Evolutionary conservation across 352 stramenopile species (phyloP), one percentile per base, ranked within the genome.

Genomic region (Phytophthora idaei): DNA sequence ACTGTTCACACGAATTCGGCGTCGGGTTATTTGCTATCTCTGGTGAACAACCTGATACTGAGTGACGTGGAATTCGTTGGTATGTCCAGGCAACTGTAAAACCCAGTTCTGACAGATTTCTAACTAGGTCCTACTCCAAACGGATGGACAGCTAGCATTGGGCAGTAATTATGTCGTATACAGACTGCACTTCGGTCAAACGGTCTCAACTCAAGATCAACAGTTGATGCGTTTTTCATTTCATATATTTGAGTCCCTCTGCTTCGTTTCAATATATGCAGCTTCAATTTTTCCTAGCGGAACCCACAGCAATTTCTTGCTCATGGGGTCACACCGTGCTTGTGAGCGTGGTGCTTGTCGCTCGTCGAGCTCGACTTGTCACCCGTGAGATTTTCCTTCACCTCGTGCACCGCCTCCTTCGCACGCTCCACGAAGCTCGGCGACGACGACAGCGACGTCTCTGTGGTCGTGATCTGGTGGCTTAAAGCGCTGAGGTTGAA

Each of bases 331-430:
- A 69, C 0, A 4, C 45, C 7, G 12, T 64, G 61, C 21, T 64
- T 58, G 36, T n/a, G 42, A 28, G 37, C 48, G 41, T 65, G 39
- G 28, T 62, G 50, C 1, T 8, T n/a, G 3, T 28, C 28, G 9
- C 36, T 36, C 27, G 50, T 62, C 2, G 64, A 34, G 17, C 64
- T 67, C 48, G 28, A 27, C 44, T 67, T 61, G 50, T 62, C 64
- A 11, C 64, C 57, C 57, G 56, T 69, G 39, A 73, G 29, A 45
- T 73, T 73, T 10, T 66, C 59, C 42, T 61, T 64, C 41, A 73
- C 65, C 45, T 67, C 58, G 25, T 58, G 25, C 27, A 73, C 65
- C 41, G 57, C 60, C 25, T 73, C 53, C 42, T 69, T 69, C 27
- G 60, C 66, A 25, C 60, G 66, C 44, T 69, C 47, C 29, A 73